A percentile compares a stretch with the other conserved stretches of the same genome.
These are phyloP conservation scores for Syzygium oleosum DNA, from an alignment of 345 rosid species.

Conservation along the genomic window DNA sequence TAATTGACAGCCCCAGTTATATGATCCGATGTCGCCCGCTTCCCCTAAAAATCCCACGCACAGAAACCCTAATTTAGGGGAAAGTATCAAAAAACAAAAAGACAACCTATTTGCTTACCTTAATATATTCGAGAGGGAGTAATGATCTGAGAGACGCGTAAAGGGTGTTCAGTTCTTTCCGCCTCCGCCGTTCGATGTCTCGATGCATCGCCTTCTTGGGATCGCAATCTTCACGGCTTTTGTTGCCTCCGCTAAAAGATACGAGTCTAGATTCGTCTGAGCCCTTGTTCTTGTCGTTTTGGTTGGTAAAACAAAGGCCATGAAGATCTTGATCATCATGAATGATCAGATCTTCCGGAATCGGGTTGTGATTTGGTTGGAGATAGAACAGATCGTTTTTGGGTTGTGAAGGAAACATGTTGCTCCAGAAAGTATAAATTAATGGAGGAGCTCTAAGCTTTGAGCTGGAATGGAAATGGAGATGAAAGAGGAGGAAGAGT, in stretches of 20 bases:
- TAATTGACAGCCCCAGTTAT: slow-evolving; percentile 62
- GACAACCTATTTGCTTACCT: slow-evolving; percentile 22
- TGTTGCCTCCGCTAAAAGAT: not conserved
- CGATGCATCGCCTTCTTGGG: slow-evolving; percentile 59
- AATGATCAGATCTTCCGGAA: not conserved
- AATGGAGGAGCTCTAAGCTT: not conserved
- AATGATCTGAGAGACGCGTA: slow-evolving; percentile 48
- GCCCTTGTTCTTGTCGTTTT: not conserved
- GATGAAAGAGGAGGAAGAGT: not conserved
- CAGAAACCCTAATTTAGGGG: not conserved
- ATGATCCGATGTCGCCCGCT: slow-evolving; percentile 78
- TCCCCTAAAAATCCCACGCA: slow-evolving; percentile 42
- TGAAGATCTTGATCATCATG: not conserved
- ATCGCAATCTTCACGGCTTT: not conserved
- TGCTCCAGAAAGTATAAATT: not conserved
- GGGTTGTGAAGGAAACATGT: not conserved
- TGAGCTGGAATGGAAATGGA: not conserved
- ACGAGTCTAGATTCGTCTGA: not conserved
- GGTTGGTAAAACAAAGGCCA: not conserved
- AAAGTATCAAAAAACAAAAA: not conserved
- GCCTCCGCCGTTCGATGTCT: slow-evolving; percentile 58
- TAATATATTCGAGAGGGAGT: slow-evolving; percentile 64
- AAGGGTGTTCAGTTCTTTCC: slow-evolving; percentile 76
- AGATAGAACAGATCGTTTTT: not conserved
- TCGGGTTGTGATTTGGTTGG: not conserved